Conservation (phyloP, 2,329 filamentous ascomycete genomes). For the Coniochaeta sp. region DNA sequence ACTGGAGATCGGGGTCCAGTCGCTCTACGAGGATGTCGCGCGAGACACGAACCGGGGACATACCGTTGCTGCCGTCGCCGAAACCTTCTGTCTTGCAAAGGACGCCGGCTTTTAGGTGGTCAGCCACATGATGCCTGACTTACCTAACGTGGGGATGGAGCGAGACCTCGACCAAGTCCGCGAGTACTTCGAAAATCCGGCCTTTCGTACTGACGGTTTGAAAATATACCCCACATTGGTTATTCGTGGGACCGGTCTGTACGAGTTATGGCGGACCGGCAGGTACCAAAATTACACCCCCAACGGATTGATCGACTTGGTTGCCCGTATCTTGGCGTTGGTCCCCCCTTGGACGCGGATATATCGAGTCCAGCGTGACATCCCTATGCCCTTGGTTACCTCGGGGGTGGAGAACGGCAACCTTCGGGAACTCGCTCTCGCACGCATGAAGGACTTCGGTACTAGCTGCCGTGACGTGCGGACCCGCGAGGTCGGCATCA, state of each 20-base stretch:
- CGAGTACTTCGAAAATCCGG: slow-evolving; percentile 96
- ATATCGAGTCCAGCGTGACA: slow-evolving; percentile 96
- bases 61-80: slow-evolving; percentile 88
- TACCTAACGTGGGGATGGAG: slow-evolving; percentile 98
- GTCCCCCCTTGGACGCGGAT: slow-evolving; percentile 98
- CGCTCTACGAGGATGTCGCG: slow-evolving; percentile 96
- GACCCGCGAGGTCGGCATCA: slow-evolving; percentile 94
- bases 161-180: slow-evolving; percentile 93
- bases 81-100: slow-evolving; percentile 95
- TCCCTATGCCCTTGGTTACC: slow-evolving; percentile 99
- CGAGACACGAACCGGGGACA: slow-evolving; percentile 95
- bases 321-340: slow-evolving; percentile 90
- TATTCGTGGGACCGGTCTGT: slow-evolving; percentile 90
- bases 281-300: slow-evolving; percentile 98
- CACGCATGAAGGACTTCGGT: slow-evolving; percentile 99
- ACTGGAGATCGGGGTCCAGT: slow-evolving; percentile 91
- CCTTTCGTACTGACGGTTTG: slow-evolving; percentile 89
- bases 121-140: slow-evolving; percentile 98
- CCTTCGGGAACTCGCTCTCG: slow-evolving; percentile 82
- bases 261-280: slow-evolving; percentile 95
- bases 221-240: slow-evolving; percentile 98
- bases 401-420: slow-evolving; percentile 98
- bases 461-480: slow-evolving; percentile 94
- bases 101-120: slow-evolving; percentile 99
- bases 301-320: slow-evolving; percentile 90